Conservation (phyloP, 805 yeast species). For the Yarrowia divulgata region DNA sequence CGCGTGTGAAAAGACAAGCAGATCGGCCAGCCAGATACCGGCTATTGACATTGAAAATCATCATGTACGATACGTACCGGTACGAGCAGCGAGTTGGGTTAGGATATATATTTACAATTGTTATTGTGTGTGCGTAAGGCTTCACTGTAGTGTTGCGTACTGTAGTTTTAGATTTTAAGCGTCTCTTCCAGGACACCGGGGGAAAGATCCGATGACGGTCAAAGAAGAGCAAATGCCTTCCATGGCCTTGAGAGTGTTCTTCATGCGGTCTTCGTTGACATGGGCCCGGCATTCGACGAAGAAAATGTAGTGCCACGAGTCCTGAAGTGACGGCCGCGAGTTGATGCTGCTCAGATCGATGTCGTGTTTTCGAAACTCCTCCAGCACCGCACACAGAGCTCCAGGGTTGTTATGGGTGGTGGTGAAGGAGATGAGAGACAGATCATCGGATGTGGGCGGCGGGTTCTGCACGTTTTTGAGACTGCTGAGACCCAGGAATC, state of each 20-base stretch:
- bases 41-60: conserved; percentile 3
- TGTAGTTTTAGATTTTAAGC: not conserved
- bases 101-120: conserved; percentile 25
- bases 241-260: conserved; percentile 23
- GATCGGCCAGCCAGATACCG: not conserved
- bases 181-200: conserved; percentile 40
- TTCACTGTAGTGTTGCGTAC: not conserved
- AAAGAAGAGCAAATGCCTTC: conserved; percentile 43
- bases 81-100: conserved; percentile 32
- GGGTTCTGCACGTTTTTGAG: conserved; percentile 17
- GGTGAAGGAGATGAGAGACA: conserved; percentile 70
- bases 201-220: conserved; percentile 48
- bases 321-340: conserved; percentile 73
- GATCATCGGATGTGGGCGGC: conserved; percentile 43
- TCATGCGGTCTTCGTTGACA: conserved; percentile 36
- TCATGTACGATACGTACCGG: not conserved
- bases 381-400: conserved; percentile 70
- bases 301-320: conserved; percentile 83
- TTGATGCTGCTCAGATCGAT: conserved; percentile 75
- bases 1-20: too few relatives aligned
- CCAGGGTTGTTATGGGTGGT: conserved; percentile 74
- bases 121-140: conserved; percentile 5
- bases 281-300: conserved; percentile 72
- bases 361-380: conserved; percentile 60
- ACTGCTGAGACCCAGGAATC: conserved; percentile 73